Base-by-base conservation (phyloP, 106 monocot genomes). In the Dioscorea alata region DNA sequence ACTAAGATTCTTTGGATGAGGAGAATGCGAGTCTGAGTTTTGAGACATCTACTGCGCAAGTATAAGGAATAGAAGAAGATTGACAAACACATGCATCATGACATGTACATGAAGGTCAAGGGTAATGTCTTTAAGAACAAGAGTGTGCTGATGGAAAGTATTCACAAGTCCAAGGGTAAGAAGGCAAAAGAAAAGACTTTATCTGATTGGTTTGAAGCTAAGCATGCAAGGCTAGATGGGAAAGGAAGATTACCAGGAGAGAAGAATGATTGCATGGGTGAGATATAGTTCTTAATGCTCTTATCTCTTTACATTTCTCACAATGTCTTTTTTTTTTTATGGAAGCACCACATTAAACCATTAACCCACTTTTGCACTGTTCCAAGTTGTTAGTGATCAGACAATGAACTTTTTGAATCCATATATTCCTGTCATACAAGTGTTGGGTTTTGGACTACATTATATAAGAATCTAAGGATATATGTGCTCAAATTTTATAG, bases 371-470 rank as follows among this genome's bases (percentile, higher is more conserved):
- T n/a, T n/a, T n/a, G n/a, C n/a, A n/a, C n/a, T n/a, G 68, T 92
- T 89, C 67, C 97, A 92, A 87, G 92, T 97, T 75, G 97, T 97
- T 42, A 97, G 97, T 67, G 97, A 97, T 73, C 97, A 92, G 76
- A 97, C 86, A 34, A 72, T 97, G 33, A 97, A 92, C 76, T 97
- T 97, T 73, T 78, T 76, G 34, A 97, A 92, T 73, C 85, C 80
- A 92, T 92, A 86, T 60, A 76, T 59, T 49, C 13, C 42, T 42
- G 9, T 3, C 10, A 42, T 42, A 42, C 42, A n/a, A n/a, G n/a
- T n/a, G n/a, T n/a, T n/a, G n/a, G n/a, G n/a, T n/a, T n/a, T n/a
- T n/a, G n/a, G n/a, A n/a, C n/a, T n/a, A n/a, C n/a, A n/a, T n/a
- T n/a, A n/a, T n/a, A n/a, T n/a, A n/a, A n/a, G n/a, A n/a, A n/a